Percentiles rank a stretch among this genome's conserved stretches.
Evolutionary conservation across 441 rosid species (phyloP).

Genomic region (Arabidopsis hybrid): DNA sequence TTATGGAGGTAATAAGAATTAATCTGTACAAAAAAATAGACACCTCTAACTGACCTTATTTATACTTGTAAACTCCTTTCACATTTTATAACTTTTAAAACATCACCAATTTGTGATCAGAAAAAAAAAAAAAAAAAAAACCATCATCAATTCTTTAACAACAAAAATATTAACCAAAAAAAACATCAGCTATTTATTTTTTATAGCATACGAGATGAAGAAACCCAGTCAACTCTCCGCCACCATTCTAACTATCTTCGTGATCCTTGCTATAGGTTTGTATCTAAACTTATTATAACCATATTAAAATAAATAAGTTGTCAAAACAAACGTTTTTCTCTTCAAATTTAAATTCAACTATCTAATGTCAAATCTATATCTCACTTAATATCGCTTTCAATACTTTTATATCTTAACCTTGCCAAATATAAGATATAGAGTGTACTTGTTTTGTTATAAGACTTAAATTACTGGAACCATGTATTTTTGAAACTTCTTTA

Average conservation of each 20-base stretch:
- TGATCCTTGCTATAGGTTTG: slow-evolving; percentile 3
- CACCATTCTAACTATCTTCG: not conserved
- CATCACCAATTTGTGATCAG: not conserved
- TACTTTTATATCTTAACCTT: not conserved
- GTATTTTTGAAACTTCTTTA: not conserved
- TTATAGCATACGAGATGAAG: not conserved
- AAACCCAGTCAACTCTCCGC: not conserved
- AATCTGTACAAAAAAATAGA: not conserved
- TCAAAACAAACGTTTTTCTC: not conserved
- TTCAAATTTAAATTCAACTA: not conserved
- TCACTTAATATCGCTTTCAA: not conserved
- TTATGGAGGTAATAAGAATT: not conserved
- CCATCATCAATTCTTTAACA: not conserved
- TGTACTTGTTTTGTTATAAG: not conserved
- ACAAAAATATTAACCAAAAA: not conserved
- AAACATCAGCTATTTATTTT: not conserved
- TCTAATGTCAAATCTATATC: not conserved
- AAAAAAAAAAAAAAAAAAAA: too few species aligned
- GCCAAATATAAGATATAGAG: not conserved
- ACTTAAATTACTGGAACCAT: not conserved
- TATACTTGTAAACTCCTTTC: not conserved
- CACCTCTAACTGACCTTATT: not conserved
- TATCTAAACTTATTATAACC: not conserved
- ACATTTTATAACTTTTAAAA: not conserved
- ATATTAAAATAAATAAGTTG: not conserved